Percentiles rank a stretch among this genome's conserved stretches.
phyloP scores from a whole-genome alignment of 805 yeast species.

The Candida maltosa region DNA sequence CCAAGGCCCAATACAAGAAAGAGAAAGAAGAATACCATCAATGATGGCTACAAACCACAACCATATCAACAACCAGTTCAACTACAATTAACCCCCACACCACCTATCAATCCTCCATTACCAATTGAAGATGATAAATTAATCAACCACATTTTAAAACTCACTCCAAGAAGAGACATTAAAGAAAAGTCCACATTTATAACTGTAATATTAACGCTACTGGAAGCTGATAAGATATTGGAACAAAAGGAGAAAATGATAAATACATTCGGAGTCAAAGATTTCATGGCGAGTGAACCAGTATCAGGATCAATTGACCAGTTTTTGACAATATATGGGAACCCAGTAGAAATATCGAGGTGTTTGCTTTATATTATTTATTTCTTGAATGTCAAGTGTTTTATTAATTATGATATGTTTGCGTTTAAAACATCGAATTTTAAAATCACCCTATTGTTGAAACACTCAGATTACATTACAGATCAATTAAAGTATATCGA shows the following conservation, averaged over 20 bases:
- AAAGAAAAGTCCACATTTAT: neutral
- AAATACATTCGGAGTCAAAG: constrained; percentile 17
- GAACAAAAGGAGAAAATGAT: constrained; percentile 12
- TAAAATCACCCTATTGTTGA: constrained; percentile 11
- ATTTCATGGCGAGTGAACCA: constrained; percentile 18
- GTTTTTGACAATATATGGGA: constrained; percentile 28
- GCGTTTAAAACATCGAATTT: constrained; percentile 35
- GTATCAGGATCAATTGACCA: constrained; percentile 27
- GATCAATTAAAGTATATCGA: constrained; percentile 8
- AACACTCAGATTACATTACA: neutral
- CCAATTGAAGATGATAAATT: constrained; percentile 7
- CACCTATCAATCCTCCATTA: too few relatives aligned
- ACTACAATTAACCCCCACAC: too few relatives aligned
- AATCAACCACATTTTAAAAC: constrained; percentile 1
- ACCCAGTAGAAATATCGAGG: constrained; percentile 15
- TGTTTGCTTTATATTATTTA: constrained; percentile 25
- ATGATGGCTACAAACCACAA: too few relatives aligned
- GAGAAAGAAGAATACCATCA: too few relatives aligned
- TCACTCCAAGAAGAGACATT: too few relatives aligned
- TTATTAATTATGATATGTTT: constrained; percentile 20
- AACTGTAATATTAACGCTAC: constrained; percentile 12
- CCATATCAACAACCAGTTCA: too few relatives aligned
- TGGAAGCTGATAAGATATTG: constrained; percentile 21
- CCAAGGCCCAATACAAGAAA: too few relatives aligned
- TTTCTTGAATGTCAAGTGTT: constrained; percentile 20